These are phyloP conservation scores for Diutina ranongensis DNA, from an alignment of 1,139 yeast genomes.

Conservation along the genomic window DNA sequence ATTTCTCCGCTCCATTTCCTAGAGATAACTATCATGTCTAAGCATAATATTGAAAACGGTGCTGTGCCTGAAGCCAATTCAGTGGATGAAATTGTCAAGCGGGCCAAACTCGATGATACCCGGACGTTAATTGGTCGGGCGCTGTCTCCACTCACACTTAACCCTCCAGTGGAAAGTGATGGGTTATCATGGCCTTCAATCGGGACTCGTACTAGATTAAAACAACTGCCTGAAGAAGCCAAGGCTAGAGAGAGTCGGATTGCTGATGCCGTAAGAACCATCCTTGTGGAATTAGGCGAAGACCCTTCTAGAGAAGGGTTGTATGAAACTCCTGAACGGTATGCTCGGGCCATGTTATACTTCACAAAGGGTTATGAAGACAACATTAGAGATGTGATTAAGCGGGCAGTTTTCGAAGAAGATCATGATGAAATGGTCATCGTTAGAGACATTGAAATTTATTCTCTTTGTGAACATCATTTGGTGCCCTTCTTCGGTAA, in stretches of 20 bases:
- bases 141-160: conserved; percentile 60
- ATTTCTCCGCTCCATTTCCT: not conserved
- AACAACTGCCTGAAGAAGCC: conserved; percentile 52
- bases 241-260: conserved; percentile 57
- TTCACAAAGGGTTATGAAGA: conserved; percentile 97
- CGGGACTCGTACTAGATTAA: conserved; percentile 75
- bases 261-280: conserved; percentile 75
- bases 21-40: not conserved
- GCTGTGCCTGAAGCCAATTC: not conserved
- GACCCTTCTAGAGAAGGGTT: conserved; percentile 84
- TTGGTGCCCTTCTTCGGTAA: conserved; percentile 95
- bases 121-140: not conserved
- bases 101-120: not conserved
- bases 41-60: not conserved
- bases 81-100: not conserved
- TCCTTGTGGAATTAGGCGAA: conserved; percentile 82
- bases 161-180: conserved; percentile 81
- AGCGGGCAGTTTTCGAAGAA: conserved; percentile 92
- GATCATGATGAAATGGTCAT: conserved; percentile 99
- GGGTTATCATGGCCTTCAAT: conserved; percentile 90
- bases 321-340: conserved; percentile 88
- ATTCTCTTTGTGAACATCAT: conserved; percentile 93
- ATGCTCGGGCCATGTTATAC: conserved; percentile 90
- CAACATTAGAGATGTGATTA: conserved; percentile 79
- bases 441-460: conserved; percentile 86